Percentiles rank a stretch among this genome's conserved stretches.
These are phyloP conservation scores for Acer campestre DNA, from an alignment of 345 rosid genomes.

Conservation along the genomic window DNA sequence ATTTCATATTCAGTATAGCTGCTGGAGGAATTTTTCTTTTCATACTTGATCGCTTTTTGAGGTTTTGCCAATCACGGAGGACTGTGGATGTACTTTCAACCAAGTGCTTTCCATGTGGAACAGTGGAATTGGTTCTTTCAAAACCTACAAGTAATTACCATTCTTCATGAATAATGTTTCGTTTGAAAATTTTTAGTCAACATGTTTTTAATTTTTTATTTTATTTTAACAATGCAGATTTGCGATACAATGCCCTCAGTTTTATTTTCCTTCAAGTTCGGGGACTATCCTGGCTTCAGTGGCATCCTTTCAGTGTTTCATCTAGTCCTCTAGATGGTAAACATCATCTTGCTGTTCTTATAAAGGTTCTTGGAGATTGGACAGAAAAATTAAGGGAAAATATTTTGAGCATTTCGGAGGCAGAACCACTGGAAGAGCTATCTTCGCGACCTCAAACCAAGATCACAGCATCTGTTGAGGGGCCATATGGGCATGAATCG, in stretches of 20 bases:
- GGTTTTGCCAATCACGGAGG: conserved; percentile 86
- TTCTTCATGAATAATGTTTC: background rate
- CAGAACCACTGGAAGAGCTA: conserved; percentile 30
- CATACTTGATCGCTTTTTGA: conserved; percentile 82
- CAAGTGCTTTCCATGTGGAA: conserved; percentile 78
- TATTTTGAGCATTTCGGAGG: conserved; percentile 35
- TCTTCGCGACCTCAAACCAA: conserved; percentile 22
- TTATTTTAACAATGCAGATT: conserved; percentile 36
- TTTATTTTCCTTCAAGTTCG: conserved; percentile 83
- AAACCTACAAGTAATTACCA: conserved; percentile 67
- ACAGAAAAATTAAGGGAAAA: conserved; percentile 62
- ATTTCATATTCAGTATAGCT: conserved; percentile 63
- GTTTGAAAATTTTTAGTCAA: background rate
- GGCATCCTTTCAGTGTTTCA: conserved; percentile 98
- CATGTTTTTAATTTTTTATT: conserved; percentile 5
- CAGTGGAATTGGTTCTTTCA: conserved; percentile 66
- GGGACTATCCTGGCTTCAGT: conserved; percentile 89
- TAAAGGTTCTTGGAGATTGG: conserved; percentile 86
- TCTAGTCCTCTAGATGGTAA: conserved; percentile 86
- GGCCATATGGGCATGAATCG: conserved; percentile 85
- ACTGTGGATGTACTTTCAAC: conserved; percentile 74
- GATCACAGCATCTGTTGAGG: conserved; percentile 82
- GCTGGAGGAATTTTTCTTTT: conserved; percentile 84
- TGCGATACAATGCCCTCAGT: conserved; percentile 82
- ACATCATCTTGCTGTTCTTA: conserved; percentile 64